Evolutionary conservation across 352 stramenopile species (phyloP).

Genomic region (Aphanomyces invadans): DNA sequence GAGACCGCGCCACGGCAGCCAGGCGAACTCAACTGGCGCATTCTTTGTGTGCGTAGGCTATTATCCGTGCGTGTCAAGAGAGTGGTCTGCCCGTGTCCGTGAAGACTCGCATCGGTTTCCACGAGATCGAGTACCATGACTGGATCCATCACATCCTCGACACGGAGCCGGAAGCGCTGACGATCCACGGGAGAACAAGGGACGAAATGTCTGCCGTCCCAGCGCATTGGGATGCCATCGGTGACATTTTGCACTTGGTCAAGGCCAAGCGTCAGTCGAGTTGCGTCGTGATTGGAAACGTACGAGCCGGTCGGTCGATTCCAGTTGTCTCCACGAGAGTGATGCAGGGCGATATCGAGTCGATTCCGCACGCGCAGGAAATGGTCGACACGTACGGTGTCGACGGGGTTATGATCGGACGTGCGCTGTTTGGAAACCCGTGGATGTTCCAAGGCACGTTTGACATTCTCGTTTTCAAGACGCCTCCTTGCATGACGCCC

Average conservation of each 20-base stretch:
- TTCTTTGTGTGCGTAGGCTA: too few species aligned
- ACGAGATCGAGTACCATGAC: slow-evolving; percentile 68
- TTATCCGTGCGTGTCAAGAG: slow-evolving; percentile 60
- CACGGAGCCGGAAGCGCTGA: slow-evolving; percentile 64
- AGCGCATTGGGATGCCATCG: slow-evolving; percentile 75
- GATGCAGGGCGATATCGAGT: slow-evolving; percentile 50
- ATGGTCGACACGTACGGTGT: slow-evolving; percentile 65
- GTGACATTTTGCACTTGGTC: slow-evolving; percentile 52
- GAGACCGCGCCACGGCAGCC: too few species aligned
- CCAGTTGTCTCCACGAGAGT: neutral
- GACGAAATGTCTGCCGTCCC: slow-evolving; percentile 79
- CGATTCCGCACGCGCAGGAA: slow-evolving; percentile 46
- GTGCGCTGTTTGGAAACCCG: slow-evolving; percentile 69
- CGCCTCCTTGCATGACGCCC: neutral
- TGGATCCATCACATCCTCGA: slow-evolving; percentile 62
- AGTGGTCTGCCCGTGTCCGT: slow-evolving; percentile 60
- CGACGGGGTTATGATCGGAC: slow-evolving; percentile 72
- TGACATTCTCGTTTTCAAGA: too few species aligned
- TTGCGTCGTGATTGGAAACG: slow-evolving; percentile 66
- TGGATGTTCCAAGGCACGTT: slow-evolving; percentile 62
- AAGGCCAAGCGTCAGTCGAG: slow-evolving; percentile 38
- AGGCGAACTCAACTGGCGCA: too few species aligned
- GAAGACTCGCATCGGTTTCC: slow-evolving; percentile 75
- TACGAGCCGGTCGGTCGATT: neutral
- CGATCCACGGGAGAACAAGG: slow-evolving; percentile 64